A percentile compares a stretch with the other conserved stretches of the same genome.
Conservation (phyloP, 2,329 filamentous ascomycete species). For the Clonostachys sp. region DNA sequence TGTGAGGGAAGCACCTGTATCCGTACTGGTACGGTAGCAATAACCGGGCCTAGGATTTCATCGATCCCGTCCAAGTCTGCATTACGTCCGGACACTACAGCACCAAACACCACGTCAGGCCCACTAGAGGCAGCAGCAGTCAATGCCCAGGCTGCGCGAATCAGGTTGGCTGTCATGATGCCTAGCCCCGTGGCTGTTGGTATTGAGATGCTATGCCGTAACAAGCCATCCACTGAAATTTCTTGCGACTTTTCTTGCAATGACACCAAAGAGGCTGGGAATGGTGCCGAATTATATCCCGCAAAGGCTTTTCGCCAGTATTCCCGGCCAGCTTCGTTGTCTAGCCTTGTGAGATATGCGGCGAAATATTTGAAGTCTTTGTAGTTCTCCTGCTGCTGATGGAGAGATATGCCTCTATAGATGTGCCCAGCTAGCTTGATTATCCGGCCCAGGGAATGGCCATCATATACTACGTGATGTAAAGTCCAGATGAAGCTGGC, state of each 20-base stretch:
- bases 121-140: slow-evolving; percentile 24
- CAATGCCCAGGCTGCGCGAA: slow-evolving; percentile 17
- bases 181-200: not conserved
- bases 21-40: slow-evolving; percentile 16
- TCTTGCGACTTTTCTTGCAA: not conserved
- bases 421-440: not conserved
- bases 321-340: not conserved
- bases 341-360: not conserved
- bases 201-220: too few species aligned
- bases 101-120: slow-evolving; percentile 20
- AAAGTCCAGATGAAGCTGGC: slow-evolving; percentile 10
- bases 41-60: slow-evolving; percentile 13
- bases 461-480: slow-evolving; percentile 13
- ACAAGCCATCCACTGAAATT: not conserved
- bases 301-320: not conserved
- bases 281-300: slow-evolving; percentile 30
- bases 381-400: not conserved
- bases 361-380: not conserved
- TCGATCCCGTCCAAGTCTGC: slow-evolving; percentile 12
- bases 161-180: slow-evolving; percentile 7
- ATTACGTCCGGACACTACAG: slow-evolving; percentile 14
- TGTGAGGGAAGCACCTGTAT: slow-evolving; percentile 15
- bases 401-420: not conserved
- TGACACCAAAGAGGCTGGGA: slow-evolving; percentile 20
- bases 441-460: slow-evolving; percentile 2